phyloP scores from a whole-genome alignment of 352 stramenopile species.

The Pythium pyrilobum region DNA sequence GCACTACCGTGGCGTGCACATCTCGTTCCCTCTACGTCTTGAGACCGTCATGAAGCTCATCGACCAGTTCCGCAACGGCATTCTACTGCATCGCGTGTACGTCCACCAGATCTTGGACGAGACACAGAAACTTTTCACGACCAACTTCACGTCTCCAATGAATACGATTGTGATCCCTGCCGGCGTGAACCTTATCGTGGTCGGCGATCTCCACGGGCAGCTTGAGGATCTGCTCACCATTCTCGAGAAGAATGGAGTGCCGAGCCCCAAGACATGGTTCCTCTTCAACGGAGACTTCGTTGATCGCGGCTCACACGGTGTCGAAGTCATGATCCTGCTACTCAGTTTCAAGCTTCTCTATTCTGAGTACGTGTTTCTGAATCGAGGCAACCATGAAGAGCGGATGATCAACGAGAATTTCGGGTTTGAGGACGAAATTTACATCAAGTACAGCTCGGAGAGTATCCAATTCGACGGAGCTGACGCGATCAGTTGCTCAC shows the following conservation, averaged over 20 bases:
- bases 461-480: slow-evolving; percentile 67
- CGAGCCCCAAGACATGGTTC: slow-evolving; percentile 86
- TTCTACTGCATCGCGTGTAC: slow-evolving; percentile 71
- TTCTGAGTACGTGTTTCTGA: slow-evolving; percentile 88
- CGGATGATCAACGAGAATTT: slow-evolving; percentile 91
- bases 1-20: slow-evolving; percentile 69
- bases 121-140: slow-evolving; percentile 44
- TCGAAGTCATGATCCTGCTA: slow-evolving; percentile 90
- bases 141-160: slow-evolving; percentile 50
- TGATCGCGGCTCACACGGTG: slow-evolving; percentile 88
- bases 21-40: slow-evolving; percentile 64
- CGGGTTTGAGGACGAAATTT: slow-evolving; percentile 82
- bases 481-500: slow-evolving; percentile 49
- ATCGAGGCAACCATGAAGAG: slow-evolving; percentile 95
- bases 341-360: slow-evolving; percentile 89
- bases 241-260: slow-evolving; percentile 88
- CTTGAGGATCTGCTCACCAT: slow-evolving; percentile 93
- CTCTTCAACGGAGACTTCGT: slow-evolving; percentile 97
- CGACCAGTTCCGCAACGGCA: slow-evolving; percentile 83
- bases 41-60: slow-evolving; percentile 80
- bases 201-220: slow-evolving; percentile 92
- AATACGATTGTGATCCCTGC: slow-evolving; percentile 70
- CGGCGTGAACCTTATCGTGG: slow-evolving; percentile 86
- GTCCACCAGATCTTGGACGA: slow-evolving; percentile 74
- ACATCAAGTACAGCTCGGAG: slow-evolving; percentile 73